phyloP scores from a whole-genome alignment of 2,329 filamentous ascomycete species.

The Cladosporium sp. region DNA sequence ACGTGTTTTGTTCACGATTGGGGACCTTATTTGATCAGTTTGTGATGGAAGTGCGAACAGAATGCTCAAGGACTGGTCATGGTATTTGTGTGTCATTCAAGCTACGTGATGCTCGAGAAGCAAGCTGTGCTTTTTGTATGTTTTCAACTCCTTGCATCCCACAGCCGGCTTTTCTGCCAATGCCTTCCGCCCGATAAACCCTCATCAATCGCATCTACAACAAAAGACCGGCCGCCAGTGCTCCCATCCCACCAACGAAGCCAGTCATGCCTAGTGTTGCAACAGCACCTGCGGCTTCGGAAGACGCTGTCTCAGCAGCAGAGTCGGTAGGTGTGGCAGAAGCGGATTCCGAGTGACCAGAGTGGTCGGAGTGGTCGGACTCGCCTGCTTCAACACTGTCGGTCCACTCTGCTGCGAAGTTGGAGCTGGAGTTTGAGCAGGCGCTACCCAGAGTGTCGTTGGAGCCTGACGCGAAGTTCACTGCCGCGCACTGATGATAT shows the following conservation, averaged over 20 bases:
- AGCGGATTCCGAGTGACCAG: constrained; percentile 1
- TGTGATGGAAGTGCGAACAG: too few species aligned
- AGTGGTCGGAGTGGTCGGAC: background rate
- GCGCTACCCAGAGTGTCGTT: constrained; percentile 24
- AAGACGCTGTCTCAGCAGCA: background rate
- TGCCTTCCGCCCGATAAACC: too few species aligned
- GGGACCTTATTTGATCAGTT: too few species aligned
- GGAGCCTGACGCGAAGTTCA: constrained; percentile 27
- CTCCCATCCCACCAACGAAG: constrained; percentile 12
- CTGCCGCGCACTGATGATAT: constrained; percentile 26
- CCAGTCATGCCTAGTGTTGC: constrained; percentile 5
- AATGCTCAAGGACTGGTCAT: too few species aligned
- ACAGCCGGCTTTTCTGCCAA: too few species aligned
- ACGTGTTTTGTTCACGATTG: too few species aligned
- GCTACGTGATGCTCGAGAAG: too few species aligned
- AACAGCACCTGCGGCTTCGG: constrained; percentile 2
- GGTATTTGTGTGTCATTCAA: too few species aligned
- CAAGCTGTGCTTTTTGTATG: too few species aligned
- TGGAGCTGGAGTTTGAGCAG: constrained; percentile 20
- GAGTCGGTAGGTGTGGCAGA: constrained; percentile 1
- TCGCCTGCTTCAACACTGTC: constrained; percentile 3
- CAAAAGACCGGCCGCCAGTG: constrained; percentile 3
- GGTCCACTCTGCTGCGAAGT: constrained; percentile 24
- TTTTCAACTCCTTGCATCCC: too few species aligned
- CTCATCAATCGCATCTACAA: background rate